Conservation (phyloP, 257 asterid genomes). For the Nyctanthes arbortristis region DNA sequence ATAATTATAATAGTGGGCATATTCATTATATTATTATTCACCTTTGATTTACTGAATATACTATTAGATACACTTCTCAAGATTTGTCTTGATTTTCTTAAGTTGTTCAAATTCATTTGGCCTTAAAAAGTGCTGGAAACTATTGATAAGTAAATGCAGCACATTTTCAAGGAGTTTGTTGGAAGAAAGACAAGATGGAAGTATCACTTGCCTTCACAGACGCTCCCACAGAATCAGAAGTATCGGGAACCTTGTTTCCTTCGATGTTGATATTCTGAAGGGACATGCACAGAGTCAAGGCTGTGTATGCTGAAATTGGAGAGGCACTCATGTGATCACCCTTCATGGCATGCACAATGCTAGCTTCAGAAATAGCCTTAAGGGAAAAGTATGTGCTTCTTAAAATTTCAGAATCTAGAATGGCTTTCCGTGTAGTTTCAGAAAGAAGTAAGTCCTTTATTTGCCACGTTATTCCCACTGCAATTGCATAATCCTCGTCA, state of each 20-base stretch:
- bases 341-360: conserved; percentile 64
- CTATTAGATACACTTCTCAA: too few species aligned
- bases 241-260: conserved; percentile 27
- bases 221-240: conserved; percentile 17
- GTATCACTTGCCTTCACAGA: conserved; percentile 61
- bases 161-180: conserved; percentile 18
- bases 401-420: conserved; percentile 49
- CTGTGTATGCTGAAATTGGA: conserved; percentile 67
- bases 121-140: too few species aligned
- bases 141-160: conserved; percentile 13
- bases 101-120: too few species aligned
- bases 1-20: too few species aligned
- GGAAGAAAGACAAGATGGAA: conserved; percentile 13
- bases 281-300: conserved; percentile 71
- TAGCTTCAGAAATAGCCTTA: conserved; percentile 75
- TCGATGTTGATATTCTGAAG: conserved; percentile 45
- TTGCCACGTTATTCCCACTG: conserved; percentile 92
- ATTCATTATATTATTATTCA: too few species aligned
- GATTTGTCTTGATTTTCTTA: too few species aligned
- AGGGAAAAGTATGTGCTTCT: conserved; percentile 52
- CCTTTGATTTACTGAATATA: too few species aligned
- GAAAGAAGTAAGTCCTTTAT: conserved; percentile 74
- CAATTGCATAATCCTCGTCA: conserved; percentile 60
- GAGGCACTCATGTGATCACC: conserved; percentile 44
- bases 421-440: conserved; percentile 56